Percentiles rank a stretch among this genome's conserved stretches.
Conservation (phyloP, 257 asterid genomes). For the Haberlea rhodopensis region DNA sequence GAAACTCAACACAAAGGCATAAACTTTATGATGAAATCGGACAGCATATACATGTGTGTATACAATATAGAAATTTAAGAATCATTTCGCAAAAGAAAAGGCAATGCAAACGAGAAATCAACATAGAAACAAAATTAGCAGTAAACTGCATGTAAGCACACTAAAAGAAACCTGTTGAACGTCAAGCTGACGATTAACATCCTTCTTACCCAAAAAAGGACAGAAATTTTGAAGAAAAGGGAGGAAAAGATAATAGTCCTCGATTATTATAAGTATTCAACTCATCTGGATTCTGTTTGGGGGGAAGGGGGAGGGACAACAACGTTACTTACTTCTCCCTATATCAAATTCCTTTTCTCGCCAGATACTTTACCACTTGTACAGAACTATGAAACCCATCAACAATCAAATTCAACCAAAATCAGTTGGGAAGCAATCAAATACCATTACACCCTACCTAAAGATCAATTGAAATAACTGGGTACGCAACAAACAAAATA, state of each 20-base stretch:
- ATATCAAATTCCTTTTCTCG: conserved; percentile 12
- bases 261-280: background rate
- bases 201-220: background rate
- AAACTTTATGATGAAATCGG: conserved; percentile 19
- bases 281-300: background rate
- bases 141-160: background rate
- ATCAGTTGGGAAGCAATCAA: conserved; percentile 16
- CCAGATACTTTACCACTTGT: background rate
- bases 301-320: background rate
- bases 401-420: conserved; percentile 6
- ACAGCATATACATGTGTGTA: background rate
- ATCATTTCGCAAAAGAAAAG: background rate
- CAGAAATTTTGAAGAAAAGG: background rate
- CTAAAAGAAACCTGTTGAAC: background rate
- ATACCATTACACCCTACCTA: conserved; percentile 3
- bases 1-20: background rate
- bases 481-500: conserved; percentile 5
- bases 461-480: conserved; percentile 20
- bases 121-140: background rate
- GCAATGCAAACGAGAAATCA: background rate
- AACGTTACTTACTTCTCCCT: background rate
- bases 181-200: background rate
- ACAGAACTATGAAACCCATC: background rate
- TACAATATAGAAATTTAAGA: background rate
- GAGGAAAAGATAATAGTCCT: too few species aligned